Evolutionary conservation across 345 rosid genomes (phyloP), one percentile per base, ranked within the genome.

Genomic region (Euphorbia pulcherrima): DNA sequence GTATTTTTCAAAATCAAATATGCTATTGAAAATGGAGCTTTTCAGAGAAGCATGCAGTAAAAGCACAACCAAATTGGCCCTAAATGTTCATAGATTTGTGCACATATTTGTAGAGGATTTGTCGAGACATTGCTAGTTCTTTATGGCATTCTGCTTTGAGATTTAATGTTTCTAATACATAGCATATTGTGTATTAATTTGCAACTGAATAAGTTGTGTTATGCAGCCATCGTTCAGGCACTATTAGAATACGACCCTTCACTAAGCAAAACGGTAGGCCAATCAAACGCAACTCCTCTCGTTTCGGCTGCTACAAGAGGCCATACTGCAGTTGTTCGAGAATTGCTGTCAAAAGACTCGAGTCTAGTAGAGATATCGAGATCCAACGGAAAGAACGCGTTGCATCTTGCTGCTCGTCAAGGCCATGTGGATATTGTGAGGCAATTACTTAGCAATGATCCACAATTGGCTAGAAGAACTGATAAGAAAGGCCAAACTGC

Each of bases 401-500:
- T 94, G 56, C 99, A 91, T 78, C 83, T 91, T 33, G 88, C 97
- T 62, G 92, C 91, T 6, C 86, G 99, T 63, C 97, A 94, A 75
- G 99, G 97, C 28, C 91, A 89, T 68, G 88, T 79, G 14, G 96
- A 87, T 30, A 86, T 91, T 47, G 97, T 91, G n/a, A 84, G 77
- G 71, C 73, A 78, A 6, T 79, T 91, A 76, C 90, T 94, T 0
- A 77, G 75, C 39, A 78, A 74, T 77, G 95, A 89, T 78, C 87
- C 93, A 6, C 92, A 86, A 48, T 71, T 91, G 47, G 92, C 97
- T 5, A 84, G 93, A 64, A 67, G 88, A 65, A 89, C 91, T 41
- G 97, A 94, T 69, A 94, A 89, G 86, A 94, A 94, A 71, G 96
- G 89, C 8, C 99, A 94, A 72, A 94, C 97, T 13, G 86, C 99